These are phyloP conservation scores for Lunasporangiospora selenospora DNA, from an alignment of 192 early-diverging fungal genomes.

Conservation along the genomic window DNA sequence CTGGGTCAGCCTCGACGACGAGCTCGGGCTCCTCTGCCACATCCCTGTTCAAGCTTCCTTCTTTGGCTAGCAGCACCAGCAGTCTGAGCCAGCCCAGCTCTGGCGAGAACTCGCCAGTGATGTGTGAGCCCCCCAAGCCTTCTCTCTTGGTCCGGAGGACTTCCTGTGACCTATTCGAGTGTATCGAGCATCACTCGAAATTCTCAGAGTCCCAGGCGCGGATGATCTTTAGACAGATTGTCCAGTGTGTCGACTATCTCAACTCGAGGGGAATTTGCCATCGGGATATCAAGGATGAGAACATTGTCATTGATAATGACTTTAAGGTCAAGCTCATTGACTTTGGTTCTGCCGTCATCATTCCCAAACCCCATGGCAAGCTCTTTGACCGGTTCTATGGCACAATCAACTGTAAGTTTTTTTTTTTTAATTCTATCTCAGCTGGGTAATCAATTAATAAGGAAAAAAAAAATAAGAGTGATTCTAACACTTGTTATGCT, in stretches of 20 bases:
- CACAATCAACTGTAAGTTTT: slow-evolving; percentile 60
- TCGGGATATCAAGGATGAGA: slow-evolving; percentile 75
- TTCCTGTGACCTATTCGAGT: slow-evolving; percentile 73
- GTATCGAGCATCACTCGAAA: slow-evolving; percentile 62
- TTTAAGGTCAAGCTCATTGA: slow-evolving; percentile 72
- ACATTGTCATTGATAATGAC: slow-evolving; percentile 68
- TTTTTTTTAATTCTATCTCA: neutral
- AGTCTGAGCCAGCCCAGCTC: slow-evolving; percentile 20
- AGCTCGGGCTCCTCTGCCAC: slow-evolving; percentile 6
- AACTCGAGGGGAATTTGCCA: slow-evolving; percentile 58
- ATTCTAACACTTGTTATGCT: too few species aligned
- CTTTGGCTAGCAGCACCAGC: slow-evolving; percentile 8
- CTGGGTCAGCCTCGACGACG: slow-evolving; percentile 10
- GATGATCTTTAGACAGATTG: slow-evolving; percentile 65
- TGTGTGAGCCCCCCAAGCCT: slow-evolving; percentile 38
- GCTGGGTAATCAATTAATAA: neutral
- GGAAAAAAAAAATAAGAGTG: too few species aligned
- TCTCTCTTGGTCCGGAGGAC: slow-evolving; percentile 52
- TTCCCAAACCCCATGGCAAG: slow-evolving; percentile 50
- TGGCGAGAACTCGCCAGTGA: slow-evolving; percentile 1
- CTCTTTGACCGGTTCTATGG: slow-evolving; percentile 67
- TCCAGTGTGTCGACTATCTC: slow-evolving; percentile 58
- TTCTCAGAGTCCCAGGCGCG: slow-evolving; percentile 63
- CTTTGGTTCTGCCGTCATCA: slow-evolving; percentile 67
- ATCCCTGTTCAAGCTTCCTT: slow-evolving; percentile 1